Percentiles rank a stretch among this genome's conserved stretches.
These are phyloP conservation scores for Tetrapisispora namnaoensis DNA, from an alignment of 805 yeast genomes.

Conservation along the genomic window DNA sequence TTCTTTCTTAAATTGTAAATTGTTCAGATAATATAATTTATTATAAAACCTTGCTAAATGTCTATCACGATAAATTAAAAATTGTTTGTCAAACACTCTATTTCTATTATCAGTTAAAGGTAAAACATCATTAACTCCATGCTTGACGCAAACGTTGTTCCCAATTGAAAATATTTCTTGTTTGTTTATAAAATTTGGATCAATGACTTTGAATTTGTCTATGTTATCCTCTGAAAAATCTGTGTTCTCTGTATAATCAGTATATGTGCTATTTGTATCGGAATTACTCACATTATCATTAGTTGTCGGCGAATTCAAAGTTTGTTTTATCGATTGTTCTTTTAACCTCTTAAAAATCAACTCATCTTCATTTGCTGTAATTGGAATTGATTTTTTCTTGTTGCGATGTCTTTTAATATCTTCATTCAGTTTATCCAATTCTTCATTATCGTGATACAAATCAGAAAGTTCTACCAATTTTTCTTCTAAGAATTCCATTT, in stretches of 20 bases:
- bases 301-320: not conserved
- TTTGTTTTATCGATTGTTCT: not conserved
- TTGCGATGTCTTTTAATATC: not conserved
- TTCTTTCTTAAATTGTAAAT: constrained; percentile 9
- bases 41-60: constrained; percentile 16
- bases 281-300: not conserved
- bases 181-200: constrained; percentile 22
- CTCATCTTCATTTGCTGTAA: not conserved
- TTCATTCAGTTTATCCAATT: not conserved
- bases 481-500: constrained; percentile 12
- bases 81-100: constrained; percentile 15
- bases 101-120: constrained; percentile 17
- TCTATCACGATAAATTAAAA: constrained; percentile 17
- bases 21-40: constrained; percentile 7
- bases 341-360: not conserved
- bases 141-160: constrained; percentile 2
- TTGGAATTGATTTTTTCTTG: not conserved
- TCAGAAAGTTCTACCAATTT: constrained; percentile 12
- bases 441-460: not conserved
- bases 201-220: constrained; percentile 22
- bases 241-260: not conserved
- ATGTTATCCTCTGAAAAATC: constrained; percentile 3
- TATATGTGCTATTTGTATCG: not conserved
- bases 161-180: constrained; percentile 15
- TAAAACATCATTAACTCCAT: constrained; percentile 6